phyloP scores from a whole-genome alignment of 164 flowering plant genomes.

The Echeveria elegans region DNA sequence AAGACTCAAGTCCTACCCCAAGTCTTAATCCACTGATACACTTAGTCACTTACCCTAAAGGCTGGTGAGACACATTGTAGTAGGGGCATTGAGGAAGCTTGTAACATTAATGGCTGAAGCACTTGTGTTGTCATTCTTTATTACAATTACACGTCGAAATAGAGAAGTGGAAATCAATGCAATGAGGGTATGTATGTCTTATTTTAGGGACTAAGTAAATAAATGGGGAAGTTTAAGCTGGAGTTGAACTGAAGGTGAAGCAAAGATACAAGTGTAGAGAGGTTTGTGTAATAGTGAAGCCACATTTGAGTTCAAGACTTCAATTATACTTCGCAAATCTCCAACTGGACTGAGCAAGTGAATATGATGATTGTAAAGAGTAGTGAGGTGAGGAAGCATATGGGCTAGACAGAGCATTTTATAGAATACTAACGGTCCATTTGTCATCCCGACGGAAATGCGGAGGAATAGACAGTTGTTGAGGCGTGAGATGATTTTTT shows the following conservation, averaged over 20 bases:
- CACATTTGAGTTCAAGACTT: background rate
- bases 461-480: too few relatives aligned
- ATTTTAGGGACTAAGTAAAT: background rate
- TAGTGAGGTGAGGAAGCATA: background rate
- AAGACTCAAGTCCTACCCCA: too few relatives aligned
- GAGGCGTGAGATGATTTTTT: too few relatives aligned
- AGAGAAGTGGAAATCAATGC: background rate
- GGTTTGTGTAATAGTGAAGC: background rate
- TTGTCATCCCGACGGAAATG: too few relatives aligned
- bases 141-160: background rate
- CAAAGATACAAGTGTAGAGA: background rate
- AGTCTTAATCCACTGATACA: too few relatives aligned
- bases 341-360: background rate
- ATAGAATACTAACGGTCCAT: too few relatives aligned
- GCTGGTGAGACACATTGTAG: too few relatives aligned
- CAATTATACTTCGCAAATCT: background rate
- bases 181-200: background rate
- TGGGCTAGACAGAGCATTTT: background rate
- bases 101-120: background rate
- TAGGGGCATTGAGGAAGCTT: background rate
- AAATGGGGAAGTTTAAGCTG: background rate
- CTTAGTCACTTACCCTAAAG: too few relatives aligned
- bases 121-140: background rate
- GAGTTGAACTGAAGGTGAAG: conserved; percentile 4
- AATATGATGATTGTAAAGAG: background rate